Evolutionary conservation across 2,329 filamentous ascomycete genomes (phyloP).

Genomic region (Chaetomium globosum): DNA sequence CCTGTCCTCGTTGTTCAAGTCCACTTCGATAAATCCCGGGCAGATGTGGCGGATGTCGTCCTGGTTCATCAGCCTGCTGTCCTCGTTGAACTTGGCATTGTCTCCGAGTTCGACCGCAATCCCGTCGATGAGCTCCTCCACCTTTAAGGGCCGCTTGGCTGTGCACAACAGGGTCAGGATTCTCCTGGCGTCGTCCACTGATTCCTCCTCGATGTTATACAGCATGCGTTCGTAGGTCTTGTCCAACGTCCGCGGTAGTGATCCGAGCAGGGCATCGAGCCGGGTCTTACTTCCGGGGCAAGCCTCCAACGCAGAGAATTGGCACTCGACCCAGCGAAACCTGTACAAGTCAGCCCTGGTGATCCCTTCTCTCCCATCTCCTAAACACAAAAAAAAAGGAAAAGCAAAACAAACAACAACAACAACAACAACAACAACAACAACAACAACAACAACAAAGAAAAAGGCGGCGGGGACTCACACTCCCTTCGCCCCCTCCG

Average conservation of each 20-base stretch:
- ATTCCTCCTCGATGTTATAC: constrained; percentile 27
- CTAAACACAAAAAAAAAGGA: too few relatives aligned
- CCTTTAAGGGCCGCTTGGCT: constrained; percentile 22
- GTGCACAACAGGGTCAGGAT: constrained; percentile 26
- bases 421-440: too few relatives aligned
- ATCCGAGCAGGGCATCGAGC: constrained; percentile 40
- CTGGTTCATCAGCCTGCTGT: constrained; percentile 21
- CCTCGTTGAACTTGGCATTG: constrained; percentile 24
- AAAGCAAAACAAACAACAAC: too few relatives aligned
- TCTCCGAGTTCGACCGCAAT: constrained; percentile 31
- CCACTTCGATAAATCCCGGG: constrained; percentile 28
- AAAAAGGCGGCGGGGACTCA: constrained; percentile 31
- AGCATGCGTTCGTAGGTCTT: constrained; percentile 35
- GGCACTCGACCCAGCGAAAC: constrained; percentile 45
- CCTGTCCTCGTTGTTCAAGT: not conserved
- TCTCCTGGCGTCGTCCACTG: constrained; percentile 22
- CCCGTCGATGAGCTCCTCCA: constrained; percentile 29
- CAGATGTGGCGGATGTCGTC: constrained; percentile 28
- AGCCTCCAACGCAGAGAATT: constrained; percentile 38
- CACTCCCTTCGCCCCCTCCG: constrained; percentile 40
- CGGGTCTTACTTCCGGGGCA: constrained; percentile 30
- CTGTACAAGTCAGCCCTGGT: constrained; percentile 32
- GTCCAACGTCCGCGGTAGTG: constrained; percentile 41
- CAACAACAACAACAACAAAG: too few relatives aligned
- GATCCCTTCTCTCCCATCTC: not conserved